Conservation (phyloP, 1,284 basidiomycete species). For the Melampsora occidentalis region DNA sequence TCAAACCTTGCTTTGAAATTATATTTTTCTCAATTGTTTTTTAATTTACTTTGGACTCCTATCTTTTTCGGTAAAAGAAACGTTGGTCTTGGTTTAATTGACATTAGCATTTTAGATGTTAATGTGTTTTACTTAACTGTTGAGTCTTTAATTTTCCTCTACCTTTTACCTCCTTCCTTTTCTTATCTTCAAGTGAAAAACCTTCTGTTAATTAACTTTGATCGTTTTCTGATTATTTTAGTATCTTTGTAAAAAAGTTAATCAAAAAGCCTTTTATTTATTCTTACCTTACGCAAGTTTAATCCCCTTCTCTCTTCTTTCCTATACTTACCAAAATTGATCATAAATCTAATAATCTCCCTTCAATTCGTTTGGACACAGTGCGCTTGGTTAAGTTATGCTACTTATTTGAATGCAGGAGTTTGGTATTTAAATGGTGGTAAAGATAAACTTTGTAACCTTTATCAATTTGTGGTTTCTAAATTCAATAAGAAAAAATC, state of each 20-base stretch:
- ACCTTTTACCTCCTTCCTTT: neutral
- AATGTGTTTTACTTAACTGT: conserved; percentile 49
- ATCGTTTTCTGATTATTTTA: neutral
- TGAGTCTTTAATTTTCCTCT: neutral
- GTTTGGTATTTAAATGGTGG: conserved; percentile 48
- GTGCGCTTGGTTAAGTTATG: conserved; percentile 48
- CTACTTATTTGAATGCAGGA: conserved; percentile 50
- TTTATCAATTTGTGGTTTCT: neutral
- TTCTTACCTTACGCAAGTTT: conserved; percentile 40
- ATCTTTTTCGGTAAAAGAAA: conserved; percentile 51
- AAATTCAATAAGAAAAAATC: too few relatives aligned
- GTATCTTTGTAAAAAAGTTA: conserved; percentile 48
- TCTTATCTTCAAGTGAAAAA: neutral
- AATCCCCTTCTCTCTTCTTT: neutral
- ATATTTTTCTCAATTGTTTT: conserved; percentile 51
- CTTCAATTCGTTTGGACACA: neutral
- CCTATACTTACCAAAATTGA: too few relatives aligned
- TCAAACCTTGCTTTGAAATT: conserved; percentile 49
- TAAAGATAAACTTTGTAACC: neutral
- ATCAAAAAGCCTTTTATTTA: conserved; percentile 41
- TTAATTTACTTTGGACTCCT: conserved; percentile 51
- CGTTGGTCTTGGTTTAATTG: conserved; percentile 49
- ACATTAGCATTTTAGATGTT: conserved; percentile 50
- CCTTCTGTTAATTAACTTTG: neutral
- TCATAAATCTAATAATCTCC: too few relatives aligned